Evolutionary conservation across 2,329 filamentous ascomycete genomes (phyloP), one percentile per base, ranked within the genome.

Genomic region (Ophiostoma ips): DNA sequence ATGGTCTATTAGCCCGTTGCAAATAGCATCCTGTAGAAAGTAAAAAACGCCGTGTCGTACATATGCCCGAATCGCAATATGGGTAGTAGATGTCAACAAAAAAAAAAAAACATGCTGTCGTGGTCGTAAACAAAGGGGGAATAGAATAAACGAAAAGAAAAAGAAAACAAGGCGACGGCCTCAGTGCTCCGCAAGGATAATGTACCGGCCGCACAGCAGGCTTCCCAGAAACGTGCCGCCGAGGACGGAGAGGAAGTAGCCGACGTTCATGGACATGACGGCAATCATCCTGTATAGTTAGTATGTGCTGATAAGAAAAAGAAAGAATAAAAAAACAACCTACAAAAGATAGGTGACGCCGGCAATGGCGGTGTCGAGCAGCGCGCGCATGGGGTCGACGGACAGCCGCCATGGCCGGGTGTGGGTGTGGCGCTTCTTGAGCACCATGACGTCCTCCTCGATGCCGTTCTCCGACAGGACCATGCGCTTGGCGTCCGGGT

Each of bases 341-440:
- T 68, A 94, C 88, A 95, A 78, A 31, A 95, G 68, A 66, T 94
- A 95, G 12, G 83, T 84, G 41, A 94, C 76, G 8, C 79, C 87
- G n/a, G 77, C 78, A 60, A 87, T 79, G 19, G 84, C 66, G 1
- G 81, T 82, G 60, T 85, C 83, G 46, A 94, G 64, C 10, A 70
- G 63, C 3, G 87, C 86, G 33, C 88, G 73, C 3, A 86, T 71
- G 12, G 88, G 71, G 63, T 95, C 88, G 12, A 87, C 83, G 41
- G 77, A 85, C 60, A 94, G 76, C 56, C 89, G 76, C 82, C 87
- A 95, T 1, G 89, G 87, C 58, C 80, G 70, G 3, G 68, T 66
- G 38, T 70, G 67, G 31, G 65, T 63, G 16, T 67, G 67, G 46
- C 69, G 73, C 60, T 74, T 76, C 62, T 76, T 72, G 35, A 94